Evolutionary conservation across 192 early-diverging fungal genomes (phyloP), one percentile per base, ranked within the genome.

Genomic region (Spinellus fusiger): DNA sequence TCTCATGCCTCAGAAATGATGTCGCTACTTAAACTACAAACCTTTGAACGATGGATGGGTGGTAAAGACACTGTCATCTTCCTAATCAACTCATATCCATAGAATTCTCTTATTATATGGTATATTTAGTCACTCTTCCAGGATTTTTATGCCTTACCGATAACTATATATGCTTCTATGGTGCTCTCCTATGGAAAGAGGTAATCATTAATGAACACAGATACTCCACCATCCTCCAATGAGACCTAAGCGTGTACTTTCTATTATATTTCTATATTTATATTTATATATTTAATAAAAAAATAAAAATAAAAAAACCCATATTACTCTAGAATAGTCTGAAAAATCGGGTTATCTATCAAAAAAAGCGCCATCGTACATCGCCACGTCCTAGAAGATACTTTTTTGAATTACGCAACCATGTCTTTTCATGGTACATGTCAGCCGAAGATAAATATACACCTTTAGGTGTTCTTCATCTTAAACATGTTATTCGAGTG

Each of bases 91-190:
- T 50, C 49, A 29, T 23, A 10, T 28, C 18, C 34, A 49, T 60
- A 83, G 85, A 87, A 52, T 87, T 77, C 64, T 70, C 84, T 25
- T 87, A 84, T 60, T 83, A 78, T 70, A 59, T 87, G 18, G 71
- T 86, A 13, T 66, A 76, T 3, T 78, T 82, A n/a, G 79, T 86
- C 0, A 68, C 84, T 29, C 62, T 87, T 20, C 80, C 77, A 18
- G 85, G 85, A 22, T 74, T 80, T 48, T 61, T 87, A 60, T 87
- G 79, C 47, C 49, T 87, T 26, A 87, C 85, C 1, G 65, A 81
- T 18, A 65, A 71, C 16, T 79, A 84, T 56, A 69, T 87, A 6
- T 83, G 79, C 20, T 87, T 85, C 65, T 86, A 86, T 66, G 79
- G 80, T 51, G 69, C 73, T 15, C 70, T 87, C 5, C 81, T 77